phyloP scores from a whole-genome alignment of 2,329 filamentous ascomycete species.

The Alternaria solani region DNA sequence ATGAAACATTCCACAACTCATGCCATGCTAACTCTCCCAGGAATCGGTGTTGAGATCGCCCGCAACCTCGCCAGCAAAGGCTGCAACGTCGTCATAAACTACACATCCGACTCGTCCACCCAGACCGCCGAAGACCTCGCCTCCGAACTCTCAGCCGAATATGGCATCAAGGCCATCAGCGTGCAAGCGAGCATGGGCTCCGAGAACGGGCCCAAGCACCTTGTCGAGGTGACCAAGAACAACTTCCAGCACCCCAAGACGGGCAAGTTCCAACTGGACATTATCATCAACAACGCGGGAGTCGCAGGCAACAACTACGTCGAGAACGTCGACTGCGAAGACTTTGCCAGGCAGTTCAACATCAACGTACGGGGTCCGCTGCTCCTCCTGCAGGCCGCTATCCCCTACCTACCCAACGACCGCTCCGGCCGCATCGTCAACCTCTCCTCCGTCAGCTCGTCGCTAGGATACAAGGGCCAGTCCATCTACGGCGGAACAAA shows the following conservation, averaged over 20 bases:
- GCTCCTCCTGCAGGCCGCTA: constrained; percentile 76
- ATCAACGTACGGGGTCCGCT: constrained; percentile 85
- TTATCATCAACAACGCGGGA: constrained; percentile 88
- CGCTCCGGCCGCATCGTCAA: constrained; percentile 72
- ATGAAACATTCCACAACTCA: background rate
- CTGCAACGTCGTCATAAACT: constrained; percentile 73
- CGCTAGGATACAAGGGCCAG: constrained; percentile 66
- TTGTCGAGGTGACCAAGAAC: constrained; percentile 67
- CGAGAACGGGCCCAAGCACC: constrained; percentile 65
- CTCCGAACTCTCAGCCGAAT: constrained; percentile 60
- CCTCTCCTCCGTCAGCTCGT: constrained; percentile 65
- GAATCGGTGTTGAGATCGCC: constrained; percentile 74
- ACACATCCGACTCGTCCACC: constrained; percentile 70
- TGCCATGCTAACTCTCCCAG: constrained; percentile 54
- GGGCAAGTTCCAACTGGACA: constrained; percentile 74
- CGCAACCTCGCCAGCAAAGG: constrained; percentile 78
- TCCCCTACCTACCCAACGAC: constrained; percentile 73
- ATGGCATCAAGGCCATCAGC: constrained; percentile 67
- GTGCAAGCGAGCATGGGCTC: constrained; percentile 77
- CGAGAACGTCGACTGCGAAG: constrained; percentile 67
- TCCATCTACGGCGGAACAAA: constrained; percentile 72
- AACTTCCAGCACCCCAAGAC: constrained; percentile 65
- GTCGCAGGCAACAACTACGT: constrained; percentile 69
- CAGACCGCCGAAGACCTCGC: constrained; percentile 63
- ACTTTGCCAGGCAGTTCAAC: constrained; percentile 77